phyloP scores from a whole-genome alignment of 148 eudicot genomes.

The Amaranthus hypochondriacus region DNA sequence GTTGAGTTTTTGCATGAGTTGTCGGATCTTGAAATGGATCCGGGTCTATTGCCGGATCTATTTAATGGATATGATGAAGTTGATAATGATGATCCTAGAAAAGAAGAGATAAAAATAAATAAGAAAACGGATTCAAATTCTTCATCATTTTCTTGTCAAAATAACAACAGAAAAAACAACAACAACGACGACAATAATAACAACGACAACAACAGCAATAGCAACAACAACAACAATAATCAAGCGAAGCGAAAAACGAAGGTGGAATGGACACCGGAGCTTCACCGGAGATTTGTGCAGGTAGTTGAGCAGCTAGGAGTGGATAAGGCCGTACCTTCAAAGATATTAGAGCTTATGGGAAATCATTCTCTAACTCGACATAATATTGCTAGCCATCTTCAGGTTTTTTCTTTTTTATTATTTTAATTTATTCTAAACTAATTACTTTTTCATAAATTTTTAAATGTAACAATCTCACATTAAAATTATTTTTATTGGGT shows the following conservation, averaged over 20 bases:
- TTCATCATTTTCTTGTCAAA: too few species aligned
- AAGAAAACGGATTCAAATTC: slow-evolving; percentile 6
- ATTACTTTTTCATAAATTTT: too few species aligned
- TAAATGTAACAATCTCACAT: too few species aligned
- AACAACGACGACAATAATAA: neutral
- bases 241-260: slow-evolving; percentile 42
- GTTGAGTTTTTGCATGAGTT: slow-evolving; percentile 25
- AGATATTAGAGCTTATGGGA: slow-evolving; percentile 93
- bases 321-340: slow-evolving; percentile 98
- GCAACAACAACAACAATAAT: slow-evolving; percentile 12
- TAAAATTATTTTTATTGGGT: too few species aligned
- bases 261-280: slow-evolving; percentile 99
- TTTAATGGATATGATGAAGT: neutral
- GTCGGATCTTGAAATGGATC: slow-evolving; percentile 41
- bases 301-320: slow-evolving; percentile 97
- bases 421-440: too few species aligned
- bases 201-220: slow-evolving; percentile 6
- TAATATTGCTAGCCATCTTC: slow-evolving; percentile 97
- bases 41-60: slow-evolving; percentile 34
- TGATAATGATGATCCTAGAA: neutral
- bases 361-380: slow-evolving; percentile 95
- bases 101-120: slow-evolving; percentile 22
- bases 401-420: slow-evolving; percentile 31
- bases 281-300: slow-evolving; percentile 91
- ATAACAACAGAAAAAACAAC: too few species aligned